Conservation (phyloP, 169 alveolate genomes). For the Cryptosporidium sp. region DNA sequence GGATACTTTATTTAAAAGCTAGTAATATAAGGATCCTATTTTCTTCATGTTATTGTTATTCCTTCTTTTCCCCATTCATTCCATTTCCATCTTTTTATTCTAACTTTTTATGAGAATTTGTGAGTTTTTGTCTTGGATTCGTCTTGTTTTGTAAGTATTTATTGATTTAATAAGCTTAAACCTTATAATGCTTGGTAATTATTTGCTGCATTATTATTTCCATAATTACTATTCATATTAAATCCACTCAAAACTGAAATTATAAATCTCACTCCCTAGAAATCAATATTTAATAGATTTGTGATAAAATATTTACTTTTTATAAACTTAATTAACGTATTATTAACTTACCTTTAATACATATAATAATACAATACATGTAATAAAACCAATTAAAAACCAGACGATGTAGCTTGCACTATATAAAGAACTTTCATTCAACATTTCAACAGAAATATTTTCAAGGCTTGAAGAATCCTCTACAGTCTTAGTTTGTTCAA, state of each 20-base stretch:
- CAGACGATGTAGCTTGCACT: conserved; percentile 31
- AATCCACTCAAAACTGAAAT: conserved; percentile 51
- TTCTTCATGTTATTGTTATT: neutral
- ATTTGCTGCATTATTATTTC: neutral
- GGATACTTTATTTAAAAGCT: conserved; percentile 32
- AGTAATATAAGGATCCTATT: neutral
- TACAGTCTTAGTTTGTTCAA: neutral
- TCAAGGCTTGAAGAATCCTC: neutral
- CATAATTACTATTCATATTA: neutral
- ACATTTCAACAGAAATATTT: conserved; percentile 13
- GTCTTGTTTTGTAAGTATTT: too few relatives aligned
- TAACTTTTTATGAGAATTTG: neutral
- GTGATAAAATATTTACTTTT: neutral
- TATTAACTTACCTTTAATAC: conserved; percentile 47
- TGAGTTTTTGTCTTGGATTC: too few relatives aligned
- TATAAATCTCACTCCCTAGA: conserved; percentile 57
- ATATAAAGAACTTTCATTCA: conserved; percentile 11
- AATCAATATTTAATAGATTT: neutral
- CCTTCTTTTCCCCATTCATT: too few relatives aligned
- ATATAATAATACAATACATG: conserved; percentile 30
- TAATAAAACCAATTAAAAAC: conserved; percentile 58
- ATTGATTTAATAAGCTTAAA: neutral
- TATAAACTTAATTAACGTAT: too few relatives aligned
- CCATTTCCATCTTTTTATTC: neutral
- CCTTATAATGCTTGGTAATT: conserved; percentile 58